A percentile compares a stretch with the other conserved stretches of the same genome.
Conservation (phyloP, 169 alveolate species). For the Ichthyophthirius multifiliis region DNA sequence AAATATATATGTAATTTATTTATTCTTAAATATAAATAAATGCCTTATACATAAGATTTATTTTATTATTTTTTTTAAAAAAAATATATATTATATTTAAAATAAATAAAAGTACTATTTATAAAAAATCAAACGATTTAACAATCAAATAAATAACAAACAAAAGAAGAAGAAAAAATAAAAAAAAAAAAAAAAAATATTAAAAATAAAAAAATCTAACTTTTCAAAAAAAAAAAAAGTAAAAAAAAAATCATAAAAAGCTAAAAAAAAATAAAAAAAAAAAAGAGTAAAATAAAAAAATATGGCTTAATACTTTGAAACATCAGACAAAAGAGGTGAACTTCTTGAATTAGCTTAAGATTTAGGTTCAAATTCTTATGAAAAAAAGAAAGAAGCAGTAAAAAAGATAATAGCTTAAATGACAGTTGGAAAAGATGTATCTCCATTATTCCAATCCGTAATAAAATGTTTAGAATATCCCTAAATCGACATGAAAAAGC, state of each 20-base stretch:
- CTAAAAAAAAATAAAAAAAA: neutral
- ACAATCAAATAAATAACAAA: too few species aligned
- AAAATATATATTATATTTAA: too few species aligned
- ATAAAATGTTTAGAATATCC: conserved; percentile 98
- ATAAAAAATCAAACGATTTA: too few species aligned
- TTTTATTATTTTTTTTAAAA: too few species aligned
- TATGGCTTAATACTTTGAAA: neutral
- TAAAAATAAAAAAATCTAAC: too few species aligned
- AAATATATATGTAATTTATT: too few species aligned
- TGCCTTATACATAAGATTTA: too few species aligned
- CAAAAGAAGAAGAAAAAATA: too few species aligned
- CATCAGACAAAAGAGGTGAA: conserved; percentile 26
- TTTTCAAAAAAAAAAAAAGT: neutral
- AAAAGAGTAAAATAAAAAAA: neutral
- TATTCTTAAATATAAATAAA: too few species aligned
- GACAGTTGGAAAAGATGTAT: conserved; percentile 99
- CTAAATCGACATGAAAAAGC: conserved; percentile 95
- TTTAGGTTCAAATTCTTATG: conserved; percentile 11
- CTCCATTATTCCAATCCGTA: conserved; percentile 98
- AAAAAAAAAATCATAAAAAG: neutral
- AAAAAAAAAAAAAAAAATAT: too few species aligned
- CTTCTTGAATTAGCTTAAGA: conserved; percentile 15
- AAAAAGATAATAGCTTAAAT: conserved; percentile 95
- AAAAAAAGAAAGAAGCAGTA: conserved; percentile 36
- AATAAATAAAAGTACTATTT: too few species aligned